Evolutionary conservation across 345 rosid species (phyloP).

Genomic region (Geranium brycei): DNA sequence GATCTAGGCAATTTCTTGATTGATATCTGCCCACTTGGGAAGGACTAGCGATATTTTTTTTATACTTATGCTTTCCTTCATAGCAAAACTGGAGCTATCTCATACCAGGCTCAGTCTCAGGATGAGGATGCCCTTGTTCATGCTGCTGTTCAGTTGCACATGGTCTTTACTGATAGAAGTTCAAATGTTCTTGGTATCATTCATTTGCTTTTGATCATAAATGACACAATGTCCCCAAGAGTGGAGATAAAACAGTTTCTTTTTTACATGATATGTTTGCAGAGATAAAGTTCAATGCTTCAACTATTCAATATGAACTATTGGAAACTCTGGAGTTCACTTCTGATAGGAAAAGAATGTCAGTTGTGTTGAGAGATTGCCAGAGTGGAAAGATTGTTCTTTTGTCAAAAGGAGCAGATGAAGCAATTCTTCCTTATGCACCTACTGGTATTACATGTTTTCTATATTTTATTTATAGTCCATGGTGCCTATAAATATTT

Average conservation of each 20-base stretch:
- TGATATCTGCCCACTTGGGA: neutral
- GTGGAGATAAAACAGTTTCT: conserved; percentile 2
- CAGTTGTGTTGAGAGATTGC: conserved; percentile 72
- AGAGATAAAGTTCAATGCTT: conserved; percentile 69
- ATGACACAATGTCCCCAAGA: conserved; percentile 10
- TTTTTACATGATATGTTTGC: conserved; percentile 18
- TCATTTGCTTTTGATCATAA: conserved; percentile 16
- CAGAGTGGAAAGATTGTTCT: conserved; percentile 63
- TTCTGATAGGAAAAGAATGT: conserved; percentile 97
- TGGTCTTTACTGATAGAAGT: conserved; percentile 58
- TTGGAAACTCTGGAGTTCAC: conserved; percentile 89
- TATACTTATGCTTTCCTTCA: conserved; percentile 8
- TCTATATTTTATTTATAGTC: no score
- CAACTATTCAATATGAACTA: conserved; percentile 50
- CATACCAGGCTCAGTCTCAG: conserved; percentile 92
- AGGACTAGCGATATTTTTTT: neutral
- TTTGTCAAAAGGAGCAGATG: conserved; percentile 94
- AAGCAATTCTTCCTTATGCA: conserved; percentile 78
- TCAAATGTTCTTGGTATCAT: conserved; percentile 62
- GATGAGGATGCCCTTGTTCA: conserved; percentile 97
- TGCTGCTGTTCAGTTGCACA: conserved; percentile 82
- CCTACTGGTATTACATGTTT: conserved; percentile 34
- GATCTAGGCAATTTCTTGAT: neutral
- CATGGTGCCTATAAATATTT: neutral
- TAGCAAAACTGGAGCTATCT: conserved; percentile 73